Conservation (phyloP, 2,329 filamentous ascomycete genomes). For the Cladosporium sp. region DNA sequence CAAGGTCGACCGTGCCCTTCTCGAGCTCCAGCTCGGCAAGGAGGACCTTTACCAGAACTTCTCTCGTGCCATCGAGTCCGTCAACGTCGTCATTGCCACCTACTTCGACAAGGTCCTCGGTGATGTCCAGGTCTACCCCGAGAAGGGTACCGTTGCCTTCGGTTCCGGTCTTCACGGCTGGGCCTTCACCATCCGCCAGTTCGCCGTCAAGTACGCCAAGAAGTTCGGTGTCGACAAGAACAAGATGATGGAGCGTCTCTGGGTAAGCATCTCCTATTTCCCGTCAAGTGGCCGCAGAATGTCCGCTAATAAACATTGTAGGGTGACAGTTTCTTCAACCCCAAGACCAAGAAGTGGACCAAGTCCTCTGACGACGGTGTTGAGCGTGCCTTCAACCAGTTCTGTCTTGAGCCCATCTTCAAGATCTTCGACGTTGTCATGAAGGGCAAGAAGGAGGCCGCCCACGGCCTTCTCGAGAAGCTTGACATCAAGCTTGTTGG, state of each 20-base stretch:
- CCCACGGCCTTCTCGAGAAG: constrained; percentile 77
- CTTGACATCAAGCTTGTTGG: constrained; percentile 82
- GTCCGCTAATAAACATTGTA: constrained; percentile 25
- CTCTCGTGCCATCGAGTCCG: constrained; percentile 98
- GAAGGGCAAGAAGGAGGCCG: constrained; percentile 98
- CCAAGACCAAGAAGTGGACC: constrained; percentile 99
- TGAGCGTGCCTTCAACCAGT: constrained; percentile 99
- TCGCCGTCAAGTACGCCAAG: constrained; percentile 93
- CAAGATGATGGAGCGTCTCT: constrained; percentile 99
- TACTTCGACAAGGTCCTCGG: constrained; percentile 96
- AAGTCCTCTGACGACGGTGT: constrained; percentile 77
- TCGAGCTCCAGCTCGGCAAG: constrained; percentile 97
- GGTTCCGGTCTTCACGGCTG: constrained; percentile 99
- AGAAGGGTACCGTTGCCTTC: constrained; percentile 97
- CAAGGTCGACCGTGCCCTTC: constrained; percentile 99
- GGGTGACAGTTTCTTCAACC: constrained; percentile 99
- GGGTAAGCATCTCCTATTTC: constrained; percentile 55
- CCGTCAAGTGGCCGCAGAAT: background rate
- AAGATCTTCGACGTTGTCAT: constrained; percentile 94
- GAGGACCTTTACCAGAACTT: constrained; percentile 99
- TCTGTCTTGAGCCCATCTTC: constrained; percentile 99
- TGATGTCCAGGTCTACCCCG: constrained; percentile 97
- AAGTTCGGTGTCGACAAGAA: constrained; percentile 99
- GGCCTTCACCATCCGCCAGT: constrained; percentile 99
- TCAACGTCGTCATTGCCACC: constrained; percentile 99